Conservation (phyloP, 345 rosid species). For the Atalantia buxifolia region DNA sequence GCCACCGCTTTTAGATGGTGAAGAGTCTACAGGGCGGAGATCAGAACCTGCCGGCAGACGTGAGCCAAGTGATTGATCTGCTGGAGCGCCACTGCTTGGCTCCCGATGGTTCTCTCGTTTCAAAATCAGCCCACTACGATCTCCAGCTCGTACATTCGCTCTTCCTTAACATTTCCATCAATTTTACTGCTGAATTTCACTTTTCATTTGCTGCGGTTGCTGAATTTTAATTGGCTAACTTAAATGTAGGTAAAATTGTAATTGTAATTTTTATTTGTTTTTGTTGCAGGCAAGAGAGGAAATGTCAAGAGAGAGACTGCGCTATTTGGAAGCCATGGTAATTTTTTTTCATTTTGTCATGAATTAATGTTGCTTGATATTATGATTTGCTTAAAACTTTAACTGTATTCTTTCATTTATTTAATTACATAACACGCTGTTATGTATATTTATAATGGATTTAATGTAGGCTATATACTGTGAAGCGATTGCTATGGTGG, state of each 20-base stretch:
- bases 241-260: background rate
- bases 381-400: background rate
- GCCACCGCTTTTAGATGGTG: slow-evolving; percentile 39
- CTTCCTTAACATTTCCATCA: slow-evolving; percentile 1
- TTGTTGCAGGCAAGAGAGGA: slow-evolving; percentile 86
- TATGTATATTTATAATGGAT: background rate
- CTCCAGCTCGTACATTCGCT: slow-evolving; percentile 69
- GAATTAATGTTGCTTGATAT: background rate
- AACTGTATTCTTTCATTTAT: background rate
- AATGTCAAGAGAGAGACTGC: slow-evolving; percentile 85
- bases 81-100: slow-evolving; percentile 96
- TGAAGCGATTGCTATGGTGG: slow-evolving; percentile 89
- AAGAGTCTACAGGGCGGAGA: slow-evolving; percentile 56
- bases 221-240: background rate
- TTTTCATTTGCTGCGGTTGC: background rate
- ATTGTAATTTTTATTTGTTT: background rate
- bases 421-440: background rate
- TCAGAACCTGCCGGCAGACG: slow-evolving; percentile 74
- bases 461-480: slow-evolving; percentile 67
- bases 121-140: slow-evolving; percentile 81
- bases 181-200: background rate
- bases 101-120: slow-evolving; percentile 91
- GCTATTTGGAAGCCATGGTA: slow-evolving; percentile 95
- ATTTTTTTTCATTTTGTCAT: background rate
- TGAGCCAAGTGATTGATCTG: slow-evolving; percentile 79